Conservation (phyloP, 345 rosid genomes). For the Crucihimalaya himalaica region DNA sequence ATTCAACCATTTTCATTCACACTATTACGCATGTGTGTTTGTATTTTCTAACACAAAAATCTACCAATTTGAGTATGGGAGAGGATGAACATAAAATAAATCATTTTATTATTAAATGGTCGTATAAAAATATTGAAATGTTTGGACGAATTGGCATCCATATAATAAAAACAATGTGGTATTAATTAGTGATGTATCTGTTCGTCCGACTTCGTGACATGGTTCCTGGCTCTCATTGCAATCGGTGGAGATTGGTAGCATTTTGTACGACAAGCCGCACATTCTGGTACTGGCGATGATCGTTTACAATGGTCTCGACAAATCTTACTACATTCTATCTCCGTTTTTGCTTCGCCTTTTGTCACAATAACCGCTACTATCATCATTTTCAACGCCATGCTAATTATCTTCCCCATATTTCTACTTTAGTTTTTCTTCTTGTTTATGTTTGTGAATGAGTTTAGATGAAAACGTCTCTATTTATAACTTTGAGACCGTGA, state of each 20-base stretch:
- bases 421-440: neutral
- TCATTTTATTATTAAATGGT: neutral
- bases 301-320: constrained; percentile 12
- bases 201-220: neutral
- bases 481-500: neutral
- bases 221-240: neutral
- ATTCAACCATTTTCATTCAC: neutral
- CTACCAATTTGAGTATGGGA: neutral
- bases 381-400: constrained; percentile 23
- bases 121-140: neutral
- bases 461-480: constrained; percentile 4
- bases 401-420: constrained; percentile 8
- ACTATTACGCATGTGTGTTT: neutral
- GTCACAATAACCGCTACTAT: neutral
- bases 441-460: constrained; percentile 10
- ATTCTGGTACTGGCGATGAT: constrained; percentile 16
- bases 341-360: constrained; percentile 29
- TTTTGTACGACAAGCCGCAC: constrained; percentile 19
- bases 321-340: constrained; percentile 21
- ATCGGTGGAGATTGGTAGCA: constrained; percentile 23
- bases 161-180: no score
- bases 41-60: neutral
- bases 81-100: neutral
- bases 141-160: neutral
- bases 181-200: neutral